These are phyloP conservation scores for Omphalotus olearius DNA, from an alignment of 1,284 basidiomycete genomes.

Conservation along the genomic window DNA sequence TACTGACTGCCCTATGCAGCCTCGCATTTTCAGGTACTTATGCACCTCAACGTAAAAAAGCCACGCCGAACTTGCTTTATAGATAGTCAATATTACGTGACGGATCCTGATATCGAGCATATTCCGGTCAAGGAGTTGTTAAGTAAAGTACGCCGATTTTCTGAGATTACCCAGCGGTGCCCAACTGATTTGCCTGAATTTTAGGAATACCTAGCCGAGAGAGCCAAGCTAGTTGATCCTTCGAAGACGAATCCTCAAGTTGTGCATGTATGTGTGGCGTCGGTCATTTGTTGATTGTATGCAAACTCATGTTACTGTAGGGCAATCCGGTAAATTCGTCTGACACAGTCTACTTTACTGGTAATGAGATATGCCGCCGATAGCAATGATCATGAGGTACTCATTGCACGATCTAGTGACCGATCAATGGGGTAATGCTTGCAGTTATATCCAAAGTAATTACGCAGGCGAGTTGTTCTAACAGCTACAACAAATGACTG, in stretches of 20 bases:
- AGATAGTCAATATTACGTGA: conserved; percentile 86
- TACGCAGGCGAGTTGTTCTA: conserved; percentile 58
- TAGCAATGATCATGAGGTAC: too few species aligned
- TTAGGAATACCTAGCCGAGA: conserved; percentile 75
- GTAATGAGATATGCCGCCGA: conserved; percentile 27
- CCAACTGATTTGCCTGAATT: conserved; percentile 4
- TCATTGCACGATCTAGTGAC: conserved; percentile 43
- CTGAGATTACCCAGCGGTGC: background rate
- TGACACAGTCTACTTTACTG: conserved; percentile 93
- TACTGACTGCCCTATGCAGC: conserved; percentile 30
- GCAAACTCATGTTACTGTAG: conserved; percentile 30
- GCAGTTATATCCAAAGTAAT: conserved; percentile 93
- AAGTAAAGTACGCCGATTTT: conserved; percentile 56
- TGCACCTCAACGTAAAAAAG: background rate
- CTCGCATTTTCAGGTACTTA: conserved; percentile 69
- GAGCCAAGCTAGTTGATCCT: conserved; percentile 81
- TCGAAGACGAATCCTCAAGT: conserved; percentile 61
- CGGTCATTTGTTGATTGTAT: background rate
- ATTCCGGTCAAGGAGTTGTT: conserved; percentile 77
- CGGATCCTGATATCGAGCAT: conserved; percentile 76
- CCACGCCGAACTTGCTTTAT: conserved; percentile 16
- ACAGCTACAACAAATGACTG: background rate
- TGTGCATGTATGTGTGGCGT: conserved; percentile 48
- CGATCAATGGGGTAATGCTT: conserved; percentile 90
- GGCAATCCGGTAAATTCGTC: conserved; percentile 79